These are phyloP conservation scores for Carex arenaria DNA, from an alignment of 202 grass and related monocot species.

Conservation along the genomic window DNA sequence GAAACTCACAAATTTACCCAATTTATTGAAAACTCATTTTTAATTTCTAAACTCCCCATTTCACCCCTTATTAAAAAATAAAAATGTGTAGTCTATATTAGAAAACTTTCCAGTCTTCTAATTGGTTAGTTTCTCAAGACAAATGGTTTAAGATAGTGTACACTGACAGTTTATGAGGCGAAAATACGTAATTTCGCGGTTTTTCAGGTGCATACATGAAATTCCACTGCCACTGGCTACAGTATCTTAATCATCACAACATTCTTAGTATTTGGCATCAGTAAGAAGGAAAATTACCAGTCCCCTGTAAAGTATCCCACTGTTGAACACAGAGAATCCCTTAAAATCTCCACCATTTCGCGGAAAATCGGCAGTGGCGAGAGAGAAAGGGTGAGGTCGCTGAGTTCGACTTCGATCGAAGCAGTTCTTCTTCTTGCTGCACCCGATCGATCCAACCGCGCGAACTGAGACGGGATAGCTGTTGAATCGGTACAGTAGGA, in stretches of 20 bases:
- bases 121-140: too few relatives aligned
- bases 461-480: constrained; percentile 14
- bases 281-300: constrained; percentile 40
- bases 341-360: constrained; percentile 22
- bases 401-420: constrained; percentile 7
- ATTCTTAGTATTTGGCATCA: not conserved
- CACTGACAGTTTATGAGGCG: too few relatives aligned
- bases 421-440: not conserved
- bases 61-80: too few relatives aligned
- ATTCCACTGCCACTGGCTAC: not conserved
- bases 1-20: too few relatives aligned
- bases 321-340: constrained; percentile 29
- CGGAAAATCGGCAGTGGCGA: not conserved
- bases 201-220: too few relatives aligned
- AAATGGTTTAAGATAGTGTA: too few relatives aligned
- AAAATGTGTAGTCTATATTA: too few relatives aligned
- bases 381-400: not conserved
- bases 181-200: too few relatives aligned
- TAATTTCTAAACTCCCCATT: too few relatives aligned
- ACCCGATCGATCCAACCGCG: constrained; percentile 13
- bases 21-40: too few relatives aligned
- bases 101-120: too few relatives aligned
- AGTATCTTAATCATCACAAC: not conserved
- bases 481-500: constrained; percentile 16
- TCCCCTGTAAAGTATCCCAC: constrained; percentile 39